Percentiles rank a stretch among this genome's conserved stretches.
These are phyloP conservation scores for Xylariaceae sp. DNA, from an alignment of 2,329 filamentous ascomycete species.

Conservation along the genomic window DNA sequence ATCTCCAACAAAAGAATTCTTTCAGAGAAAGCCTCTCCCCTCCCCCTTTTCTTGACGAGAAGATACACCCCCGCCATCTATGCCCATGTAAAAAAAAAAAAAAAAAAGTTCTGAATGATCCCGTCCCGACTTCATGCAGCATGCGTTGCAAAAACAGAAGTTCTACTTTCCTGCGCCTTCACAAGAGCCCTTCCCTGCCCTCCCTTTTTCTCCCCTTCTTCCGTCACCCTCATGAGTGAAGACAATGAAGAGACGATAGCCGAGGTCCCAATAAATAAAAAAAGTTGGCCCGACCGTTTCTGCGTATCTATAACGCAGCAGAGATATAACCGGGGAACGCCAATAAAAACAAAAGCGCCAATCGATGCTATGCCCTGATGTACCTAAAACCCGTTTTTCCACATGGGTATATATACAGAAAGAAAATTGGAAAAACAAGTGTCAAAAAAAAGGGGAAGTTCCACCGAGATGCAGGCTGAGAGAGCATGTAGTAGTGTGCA, in stretches of 20 bases:
- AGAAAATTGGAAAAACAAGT: constrained; percentile 14
- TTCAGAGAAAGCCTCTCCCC: not conserved
- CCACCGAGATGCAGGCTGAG: constrained; percentile 1
- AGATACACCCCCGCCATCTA: constrained; percentile 15
- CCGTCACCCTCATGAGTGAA: not conserved
- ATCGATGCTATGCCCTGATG: constrained; percentile 29
- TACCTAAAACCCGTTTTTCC: constrained; percentile 28
- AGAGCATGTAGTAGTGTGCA: constrained; percentile 3
- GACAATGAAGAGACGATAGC: constrained; percentile 1
- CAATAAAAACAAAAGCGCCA: constrained; percentile 25
- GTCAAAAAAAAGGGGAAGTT: constrained; percentile 11
- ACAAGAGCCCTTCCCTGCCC: not conserved
- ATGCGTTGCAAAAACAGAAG: constrained; percentile 8
- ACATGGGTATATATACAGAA: constrained; percentile 32
- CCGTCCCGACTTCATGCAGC: constrained; percentile 12
- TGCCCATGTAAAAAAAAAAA: not conserved
- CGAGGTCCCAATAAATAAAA: not conserved
- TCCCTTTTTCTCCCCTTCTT: not conserved
- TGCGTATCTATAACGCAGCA: constrained; percentile 10
- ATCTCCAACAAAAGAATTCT: not conserved
- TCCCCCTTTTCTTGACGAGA: not conserved
- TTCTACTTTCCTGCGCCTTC: constrained; percentile 4
- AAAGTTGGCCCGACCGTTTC: not conserved
- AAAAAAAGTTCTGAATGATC: not conserved
- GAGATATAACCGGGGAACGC: constrained; percentile 14